Percentiles rank a stretch among this genome's conserved stretches.
Evolutionary conservation across 2,329 filamentous ascomycete genomes (phyloP).

Genomic region (Penicillium sp.): DNA sequence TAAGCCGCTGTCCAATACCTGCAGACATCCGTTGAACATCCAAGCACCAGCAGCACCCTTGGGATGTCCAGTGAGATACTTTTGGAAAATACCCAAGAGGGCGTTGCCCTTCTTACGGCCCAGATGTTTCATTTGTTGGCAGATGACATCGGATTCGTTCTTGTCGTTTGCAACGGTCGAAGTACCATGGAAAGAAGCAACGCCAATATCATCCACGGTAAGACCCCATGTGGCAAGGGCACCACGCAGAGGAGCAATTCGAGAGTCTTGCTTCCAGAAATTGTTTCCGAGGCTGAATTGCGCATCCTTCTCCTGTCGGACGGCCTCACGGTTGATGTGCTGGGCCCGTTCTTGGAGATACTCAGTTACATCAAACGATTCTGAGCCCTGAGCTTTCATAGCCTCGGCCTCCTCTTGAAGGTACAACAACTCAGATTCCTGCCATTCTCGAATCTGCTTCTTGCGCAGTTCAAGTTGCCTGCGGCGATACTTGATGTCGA

Average conservation of each 20-base stretch:
- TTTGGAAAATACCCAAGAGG: constrained; percentile 96
- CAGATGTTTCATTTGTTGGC: constrained; percentile 92
- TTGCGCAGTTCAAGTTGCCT: constrained; percentile 93
- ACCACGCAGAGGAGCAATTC: constrained; percentile 93
- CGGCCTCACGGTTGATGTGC: constrained; percentile 87
- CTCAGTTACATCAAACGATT: constrained; percentile 78
- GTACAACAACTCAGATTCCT: constrained; percentile 91
- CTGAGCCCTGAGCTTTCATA: constrained; percentile 77
- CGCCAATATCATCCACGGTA: constrained; percentile 91
- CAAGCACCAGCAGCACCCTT: constrained; percentile 99
- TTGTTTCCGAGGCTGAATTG: constrained; percentile 93
- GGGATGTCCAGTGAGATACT: constrained; percentile 97
- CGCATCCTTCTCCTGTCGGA: constrained; percentile 90
- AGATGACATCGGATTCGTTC: constrained; percentile 98
- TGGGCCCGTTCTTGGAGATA: constrained; percentile 83
- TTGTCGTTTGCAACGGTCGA: constrained; percentile 99
- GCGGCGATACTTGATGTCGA: constrained; percentile 97
- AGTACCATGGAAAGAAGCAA: constrained; percentile 98
- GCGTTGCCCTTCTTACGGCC: constrained; percentile 97
- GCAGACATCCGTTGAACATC: constrained; percentile 99
- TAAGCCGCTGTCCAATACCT: constrained; percentile 90
- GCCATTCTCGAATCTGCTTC: constrained; percentile 94
- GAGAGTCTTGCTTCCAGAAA: constrained; percentile 96
- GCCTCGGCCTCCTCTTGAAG: constrained; percentile 90
- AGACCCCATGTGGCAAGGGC: constrained; percentile 97